Conservation (phyloP, 345 rosid species). For the Citrus sinensis region DVS_A1.0 CM039162.1:7280501-7281000, state of each 20-base stretch:
- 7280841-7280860: not conserved
- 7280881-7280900: not conserved
- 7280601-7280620: not conserved
- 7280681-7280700: not conserved
- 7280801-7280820: too few species aligned
- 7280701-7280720: not conserved
- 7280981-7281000: not conserved
- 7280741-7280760: not conserved
- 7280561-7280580: not conserved
- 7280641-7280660: not conserved
- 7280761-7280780: constrained; percentile 6
- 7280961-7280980: not conserved
- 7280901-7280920: not conserved
- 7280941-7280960: not conserved
- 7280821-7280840: not conserved
- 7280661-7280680: not conserved
- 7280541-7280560: not conserved
- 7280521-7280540: too few species aligned
- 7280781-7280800: not conserved
- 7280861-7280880: not conserved
- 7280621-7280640: not conserved
- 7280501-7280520: not conserved
- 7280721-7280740: not conserved
- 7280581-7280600: not conserved
- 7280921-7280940: too few species aligned